These are phyloP conservation scores for Buxus sempervirens DNA, from an alignment of 164 flowering plant species.

Conservation along the genomic window DNA sequence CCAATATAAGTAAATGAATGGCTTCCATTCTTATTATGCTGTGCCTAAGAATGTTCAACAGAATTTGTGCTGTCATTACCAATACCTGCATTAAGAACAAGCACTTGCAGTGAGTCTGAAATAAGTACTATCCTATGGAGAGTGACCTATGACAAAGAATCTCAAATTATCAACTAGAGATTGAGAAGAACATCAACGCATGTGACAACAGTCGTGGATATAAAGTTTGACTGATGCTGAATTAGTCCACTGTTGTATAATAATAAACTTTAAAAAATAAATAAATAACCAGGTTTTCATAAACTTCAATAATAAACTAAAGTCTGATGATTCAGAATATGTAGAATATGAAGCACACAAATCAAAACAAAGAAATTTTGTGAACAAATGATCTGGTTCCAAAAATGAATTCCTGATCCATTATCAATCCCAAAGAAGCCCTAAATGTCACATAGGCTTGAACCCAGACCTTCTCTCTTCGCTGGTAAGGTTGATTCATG, in stretches of 20 bases:
- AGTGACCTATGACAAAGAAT: not conserved
- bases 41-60: constrained; percentile 91
- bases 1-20: constrained; percentile 87
- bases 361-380: no score
- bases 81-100: constrained; percentile 60
- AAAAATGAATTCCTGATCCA: no score
- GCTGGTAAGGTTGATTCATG: not conserved
- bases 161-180: no score
- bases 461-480: not conserved
- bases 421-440: no score
- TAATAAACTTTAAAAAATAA: no score
- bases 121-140: not conserved
- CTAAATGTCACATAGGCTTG: not conserved
- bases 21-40: constrained; percentile 95
- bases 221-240: no score
- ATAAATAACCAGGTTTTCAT: no score
- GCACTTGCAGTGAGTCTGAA: not conserved
- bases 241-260: no score
- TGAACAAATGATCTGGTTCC: no score
- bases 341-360: no score
- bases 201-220: not conserved
- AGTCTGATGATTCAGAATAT: no score
- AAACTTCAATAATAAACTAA: no score
- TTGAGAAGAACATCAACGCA: not conserved
- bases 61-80: constrained; percentile 98